These are phyloP conservation scores for Ramaria rubella DNA, from an alignment of 768 basidiomycete genomes.

Conservation along the genomic window DNA sequence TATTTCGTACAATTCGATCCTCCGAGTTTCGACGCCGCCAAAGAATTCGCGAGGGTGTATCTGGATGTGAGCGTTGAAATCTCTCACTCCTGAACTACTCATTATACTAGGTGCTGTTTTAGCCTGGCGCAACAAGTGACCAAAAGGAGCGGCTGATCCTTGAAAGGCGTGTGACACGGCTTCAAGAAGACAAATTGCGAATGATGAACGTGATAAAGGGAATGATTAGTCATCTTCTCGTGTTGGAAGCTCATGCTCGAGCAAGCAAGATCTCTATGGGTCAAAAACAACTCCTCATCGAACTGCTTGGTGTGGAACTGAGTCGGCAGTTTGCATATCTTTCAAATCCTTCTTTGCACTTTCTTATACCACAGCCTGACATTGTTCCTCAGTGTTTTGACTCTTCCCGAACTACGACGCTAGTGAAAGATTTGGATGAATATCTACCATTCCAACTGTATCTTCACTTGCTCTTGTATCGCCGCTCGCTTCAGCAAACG, in stretches of 20 bases:
- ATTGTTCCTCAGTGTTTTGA: background rate
- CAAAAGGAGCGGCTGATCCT: background rate
- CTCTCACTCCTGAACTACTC: background rate
- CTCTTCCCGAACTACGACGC: background rate
- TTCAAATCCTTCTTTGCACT: background rate
- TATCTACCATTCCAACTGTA: background rate
- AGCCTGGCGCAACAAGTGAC: background rate
- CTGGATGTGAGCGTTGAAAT: background rate
- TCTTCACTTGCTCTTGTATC: background rate
- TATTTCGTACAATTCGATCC: constrained; percentile 5
- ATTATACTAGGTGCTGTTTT: background rate
- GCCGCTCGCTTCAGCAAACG: background rate
- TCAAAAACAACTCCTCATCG: background rate
- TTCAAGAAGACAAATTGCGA: background rate
- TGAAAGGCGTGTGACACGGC: background rate
- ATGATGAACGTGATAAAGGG: background rate
- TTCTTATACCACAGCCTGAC: background rate
- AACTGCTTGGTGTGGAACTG: background rate
- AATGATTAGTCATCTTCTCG: background rate
- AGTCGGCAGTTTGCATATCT: background rate
- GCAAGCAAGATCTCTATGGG: background rate
- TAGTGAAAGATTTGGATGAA: background rate
- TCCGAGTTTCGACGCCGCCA: background rate
- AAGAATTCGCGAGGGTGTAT: background rate
- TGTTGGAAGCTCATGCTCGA: background rate